Evolutionary conservation across 768 basidiomycete genomes (phyloP).

Genomic region (Suillus cothurnatus): DNA sequence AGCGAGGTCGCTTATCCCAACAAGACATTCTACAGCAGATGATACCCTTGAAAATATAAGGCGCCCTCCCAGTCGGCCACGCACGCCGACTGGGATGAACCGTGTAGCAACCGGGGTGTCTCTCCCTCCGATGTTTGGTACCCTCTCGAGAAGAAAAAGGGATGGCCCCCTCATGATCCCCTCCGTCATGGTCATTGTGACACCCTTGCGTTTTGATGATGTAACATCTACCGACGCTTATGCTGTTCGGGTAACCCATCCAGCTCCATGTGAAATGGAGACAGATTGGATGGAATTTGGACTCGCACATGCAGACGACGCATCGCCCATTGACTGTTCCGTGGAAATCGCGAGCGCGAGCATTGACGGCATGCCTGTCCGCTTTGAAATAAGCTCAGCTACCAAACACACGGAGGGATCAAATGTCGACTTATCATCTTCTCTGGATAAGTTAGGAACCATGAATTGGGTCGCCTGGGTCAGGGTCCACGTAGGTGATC

Average conservation of each 20-base stretch:
- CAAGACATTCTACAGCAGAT: constrained; percentile 19
- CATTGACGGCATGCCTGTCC: constrained; percentile 66
- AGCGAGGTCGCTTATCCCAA: constrained; percentile 26
- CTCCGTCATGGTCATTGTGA: constrained; percentile 54
- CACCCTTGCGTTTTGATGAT: constrained; percentile 41
- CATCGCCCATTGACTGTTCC: constrained; percentile 24
- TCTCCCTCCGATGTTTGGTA: constrained; percentile 25
- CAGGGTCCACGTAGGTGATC: constrained; percentile 55
- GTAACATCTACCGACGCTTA: constrained; percentile 46
- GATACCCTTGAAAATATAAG: constrained; percentile 23
- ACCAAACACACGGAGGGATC: constrained; percentile 37
- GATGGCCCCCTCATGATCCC: constrained; percentile 66
- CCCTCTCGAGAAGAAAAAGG: constrained; percentile 42
- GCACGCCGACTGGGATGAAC: constrained; percentile 21
- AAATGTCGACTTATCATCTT: constrained; percentile 38
- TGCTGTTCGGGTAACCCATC: constrained; percentile 58
- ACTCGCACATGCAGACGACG: constrained; percentile 46
- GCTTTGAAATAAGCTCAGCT: constrained; percentile 53
- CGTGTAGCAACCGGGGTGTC: constrained; percentile 16
- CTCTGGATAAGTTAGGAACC: constrained; percentile 55
- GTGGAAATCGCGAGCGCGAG: constrained; percentile 61
- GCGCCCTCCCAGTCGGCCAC: constrained; percentile 22
- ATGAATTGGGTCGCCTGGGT: constrained; percentile 71
- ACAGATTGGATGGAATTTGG: constrained; percentile 82
- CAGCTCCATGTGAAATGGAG: constrained; percentile 57